Evolutionary conservation across 495 filamentous ascomycete species (phyloP).

Genomic region (Xylaria grammica): DNA sequence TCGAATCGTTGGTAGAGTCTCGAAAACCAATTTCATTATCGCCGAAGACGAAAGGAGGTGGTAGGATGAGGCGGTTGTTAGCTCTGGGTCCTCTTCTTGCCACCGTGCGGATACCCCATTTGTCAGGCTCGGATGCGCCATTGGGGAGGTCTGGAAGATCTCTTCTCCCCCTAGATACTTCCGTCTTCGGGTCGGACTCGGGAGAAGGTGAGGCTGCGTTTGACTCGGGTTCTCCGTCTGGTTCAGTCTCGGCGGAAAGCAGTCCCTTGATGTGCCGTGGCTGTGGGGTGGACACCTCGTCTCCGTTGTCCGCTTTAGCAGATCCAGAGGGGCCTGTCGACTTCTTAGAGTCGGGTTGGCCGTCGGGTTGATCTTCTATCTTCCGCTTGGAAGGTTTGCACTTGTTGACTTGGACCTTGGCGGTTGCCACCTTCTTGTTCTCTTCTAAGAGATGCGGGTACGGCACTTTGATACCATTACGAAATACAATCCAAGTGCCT

Average conservation of each 20-base stretch:
- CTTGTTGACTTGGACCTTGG: slow-evolving; percentile 23
- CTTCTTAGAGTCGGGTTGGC: slow-evolving; percentile 45
- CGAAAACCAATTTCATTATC: slow-evolving; percentile 56
- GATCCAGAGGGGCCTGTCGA: slow-evolving; percentile 27
- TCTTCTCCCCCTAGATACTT: slow-evolving; percentile 25
- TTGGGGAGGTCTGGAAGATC: slow-evolving; percentile 45
- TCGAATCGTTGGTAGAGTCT: slow-evolving; percentile 51
- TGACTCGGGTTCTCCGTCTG: slow-evolving; percentile 45
- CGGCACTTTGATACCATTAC: slow-evolving; percentile 43
- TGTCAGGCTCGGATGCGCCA: slow-evolving; percentile 45
- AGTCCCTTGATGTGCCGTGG: slow-evolving; percentile 48
- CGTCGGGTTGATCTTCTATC: slow-evolving; percentile 47
- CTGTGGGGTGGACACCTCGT: slow-evolving; percentile 33
- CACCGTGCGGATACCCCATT: slow-evolving; percentile 46
- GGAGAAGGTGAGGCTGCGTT: slow-evolving; percentile 44
- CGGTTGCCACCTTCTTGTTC: slow-evolving; percentile 21
- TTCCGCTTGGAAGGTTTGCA: slow-evolving; percentile 43
- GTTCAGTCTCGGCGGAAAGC: slow-evolving; percentile 46
- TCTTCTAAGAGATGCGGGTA: slow-evolving; percentile 35
- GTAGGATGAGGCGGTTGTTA: slow-evolving; percentile 52
- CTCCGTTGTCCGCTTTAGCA: slow-evolving; percentile 20
- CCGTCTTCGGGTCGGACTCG: slow-evolving; percentile 19
- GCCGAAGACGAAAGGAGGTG: slow-evolving; percentile 43
- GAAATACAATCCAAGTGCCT: slow-evolving; percentile 34
- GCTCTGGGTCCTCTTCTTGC: slow-evolving; percentile 37